A percentile compares a stretch with the other conserved stretches of the same genome.
Conservation (phyloP, 2,329 filamentous ascomycete genomes). For the Botrytis paeoniae region DNA sequence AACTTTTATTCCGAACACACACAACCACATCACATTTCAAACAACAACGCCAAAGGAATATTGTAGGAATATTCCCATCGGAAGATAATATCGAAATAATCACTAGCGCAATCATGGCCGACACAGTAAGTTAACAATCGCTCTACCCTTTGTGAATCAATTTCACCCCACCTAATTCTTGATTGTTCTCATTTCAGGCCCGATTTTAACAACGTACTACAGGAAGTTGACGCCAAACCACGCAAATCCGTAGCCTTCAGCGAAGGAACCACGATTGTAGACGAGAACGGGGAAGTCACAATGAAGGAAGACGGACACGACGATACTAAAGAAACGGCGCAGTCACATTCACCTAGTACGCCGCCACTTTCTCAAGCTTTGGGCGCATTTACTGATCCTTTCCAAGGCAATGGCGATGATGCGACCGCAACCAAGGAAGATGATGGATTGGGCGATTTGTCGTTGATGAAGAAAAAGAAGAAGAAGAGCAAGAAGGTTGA, state of each 20-base stretch:
- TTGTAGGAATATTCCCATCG: background rate
- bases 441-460: slow-evolving; percentile 45
- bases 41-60: background rate
- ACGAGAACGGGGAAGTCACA: slow-evolving; percentile 82
- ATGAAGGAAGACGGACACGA: slow-evolving; percentile 67
- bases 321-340: slow-evolving; percentile 76
- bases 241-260: slow-evolving; percentile 95
- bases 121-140: slow-evolving; percentile 12
- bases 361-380: slow-evolving; percentile 54
- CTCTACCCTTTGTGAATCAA: background rate
- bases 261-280: slow-evolving; percentile 81
- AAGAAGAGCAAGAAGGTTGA: slow-evolving; percentile 85
- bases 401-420: slow-evolving; percentile 40
- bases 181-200: slow-evolving; percentile 27
- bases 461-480: slow-evolving; percentile 80
- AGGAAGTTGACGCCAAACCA: slow-evolving; percentile 51
- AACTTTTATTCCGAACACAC: background rate
- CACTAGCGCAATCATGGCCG: slow-evolving; percentile 18
- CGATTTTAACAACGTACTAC: slow-evolving; percentile 19
- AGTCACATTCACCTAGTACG: slow-evolving; percentile 73
- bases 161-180: slow-evolving; percentile 19
- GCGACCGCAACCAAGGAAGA: slow-evolving; percentile 22
- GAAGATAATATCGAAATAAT: background rate
- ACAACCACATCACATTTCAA: slow-evolving; percentile 5
- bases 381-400: slow-evolving; percentile 52